Base-by-base conservation (phyloP, 2,329 filamentous ascomycete species). In the Tolypocladium sp. region DNA sequence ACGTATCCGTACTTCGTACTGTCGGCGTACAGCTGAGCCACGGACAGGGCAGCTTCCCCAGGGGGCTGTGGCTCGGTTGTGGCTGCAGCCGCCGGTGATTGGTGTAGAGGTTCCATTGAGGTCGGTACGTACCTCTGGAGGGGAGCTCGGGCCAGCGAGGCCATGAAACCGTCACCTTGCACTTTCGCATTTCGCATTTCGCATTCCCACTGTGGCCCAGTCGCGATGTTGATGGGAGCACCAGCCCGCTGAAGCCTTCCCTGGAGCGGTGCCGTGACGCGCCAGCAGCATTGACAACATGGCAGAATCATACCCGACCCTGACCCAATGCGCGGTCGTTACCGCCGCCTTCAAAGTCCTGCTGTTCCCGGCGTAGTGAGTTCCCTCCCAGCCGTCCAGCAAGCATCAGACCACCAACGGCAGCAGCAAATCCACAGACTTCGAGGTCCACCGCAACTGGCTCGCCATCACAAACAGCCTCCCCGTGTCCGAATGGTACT, bases 391-490 rank as follows among this genome's bases (percentile, higher is more conserved):
- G n/a, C 27, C 15, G 49, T 52, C 58, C 38, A 33, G 52, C 15
- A 35, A 25, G 6, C 38, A 1, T 53, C 41, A 41, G 27, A 38
- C 52, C 20, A 30, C 55, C 41, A 51, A 59, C 49, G 10, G 9
- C 30, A 41, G 25, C 74, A 97, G 92, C 80, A 97, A 96, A 81
- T 99, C 94, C 7, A 99, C 94, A 67, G 94, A 99, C 74, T 99
- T 99, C 69, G 94, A 99, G 75, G 94, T 99, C 58, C 94, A 99
- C 76, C 88, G 94, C 65, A 99, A 99, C 79, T 99, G 94, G 94
- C 86, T 99, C 46, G 94, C 94, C 63, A 91, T 97, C 66, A 97
- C 94, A 5, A 82, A 96, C 75, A 96, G 90, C 62, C 82, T 97
- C 25, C 90, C 93, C 3, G 76, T 92, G 56, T 86, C 89, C 73